Conservation (phyloP, 225 moss, liverwort and hornwort species). For the Physcomitrium patens region DNA sequence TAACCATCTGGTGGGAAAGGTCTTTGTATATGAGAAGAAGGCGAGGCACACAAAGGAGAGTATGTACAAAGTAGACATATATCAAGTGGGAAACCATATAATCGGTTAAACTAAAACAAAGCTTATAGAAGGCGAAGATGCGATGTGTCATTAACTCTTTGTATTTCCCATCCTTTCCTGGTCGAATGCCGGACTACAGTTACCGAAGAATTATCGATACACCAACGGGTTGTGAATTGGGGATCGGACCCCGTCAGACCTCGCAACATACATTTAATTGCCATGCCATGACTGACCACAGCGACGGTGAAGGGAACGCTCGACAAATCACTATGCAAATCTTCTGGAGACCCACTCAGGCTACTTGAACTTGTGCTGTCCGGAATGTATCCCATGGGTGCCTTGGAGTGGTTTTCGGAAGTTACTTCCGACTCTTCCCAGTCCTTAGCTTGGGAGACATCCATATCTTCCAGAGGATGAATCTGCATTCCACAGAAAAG, state of each 20-base stretch:
- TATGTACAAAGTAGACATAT: background rate
- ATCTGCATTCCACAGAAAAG: slow-evolving; percentile 39
- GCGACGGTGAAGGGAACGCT: slow-evolving; percentile 54
- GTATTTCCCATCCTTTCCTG: slow-evolving; percentile 76
- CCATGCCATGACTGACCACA: slow-evolving; percentile 67
- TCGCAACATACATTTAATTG: slow-evolving; percentile 75
- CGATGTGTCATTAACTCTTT: slow-evolving; percentile 72
- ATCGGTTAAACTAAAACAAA: too few species aligned
- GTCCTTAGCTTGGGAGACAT: slow-evolving; percentile 41
- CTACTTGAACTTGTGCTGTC: slow-evolving; percentile 39
- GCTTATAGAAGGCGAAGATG: slow-evolving; percentile 62
- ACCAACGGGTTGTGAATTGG: slow-evolving; percentile 52
- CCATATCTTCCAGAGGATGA: slow-evolving; percentile 54
- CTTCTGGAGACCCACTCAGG: slow-evolving; percentile 41
- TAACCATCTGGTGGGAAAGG: background rate
- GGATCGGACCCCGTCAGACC: slow-evolving; percentile 65
- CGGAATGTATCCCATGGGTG: slow-evolving; percentile 33
- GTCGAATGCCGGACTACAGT: slow-evolving; percentile 65
- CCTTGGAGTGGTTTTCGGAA: slow-evolving; percentile 21
- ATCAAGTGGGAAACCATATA: too few species aligned
- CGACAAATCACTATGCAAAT: slow-evolving; percentile 23
- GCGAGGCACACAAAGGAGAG: background rate
- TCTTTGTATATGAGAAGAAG: background rate
- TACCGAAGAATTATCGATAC: slow-evolving; percentile 66
- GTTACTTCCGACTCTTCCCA: slow-evolving; percentile 45